Evolutionary conservation across 768 basidiomycete species (phyloP).

Genomic region (Asterophora parasitica): DNA sequence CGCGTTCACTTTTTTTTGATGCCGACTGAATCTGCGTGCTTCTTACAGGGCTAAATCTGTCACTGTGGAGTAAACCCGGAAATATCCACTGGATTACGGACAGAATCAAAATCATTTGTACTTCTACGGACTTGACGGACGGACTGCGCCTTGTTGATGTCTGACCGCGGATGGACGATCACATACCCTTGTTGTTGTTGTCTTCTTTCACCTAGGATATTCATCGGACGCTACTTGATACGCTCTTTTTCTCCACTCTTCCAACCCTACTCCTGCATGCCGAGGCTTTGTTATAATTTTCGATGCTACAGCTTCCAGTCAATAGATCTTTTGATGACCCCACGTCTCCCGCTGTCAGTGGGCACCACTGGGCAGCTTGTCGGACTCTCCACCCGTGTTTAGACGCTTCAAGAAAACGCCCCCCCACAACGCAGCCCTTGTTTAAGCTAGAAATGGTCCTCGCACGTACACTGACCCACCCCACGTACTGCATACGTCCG

Average conservation of each 20-base stretch:
- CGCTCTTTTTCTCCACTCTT: not conserved
- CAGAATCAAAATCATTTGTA: conserved; percentile 23
- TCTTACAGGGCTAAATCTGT: conserved; percentile 66
- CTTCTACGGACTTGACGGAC: conserved; percentile 17
- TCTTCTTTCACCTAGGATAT: not conserved
- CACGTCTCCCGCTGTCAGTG: not conserved
- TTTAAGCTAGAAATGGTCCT: no score
- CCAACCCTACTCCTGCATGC: not conserved
- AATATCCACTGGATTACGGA: conserved; percentile 9
- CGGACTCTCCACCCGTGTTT: no score
- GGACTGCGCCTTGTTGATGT: conserved; percentile 1
- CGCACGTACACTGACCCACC: no score
- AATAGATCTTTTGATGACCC: not conserved
- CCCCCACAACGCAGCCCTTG: no score
- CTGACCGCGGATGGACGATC: not conserved
- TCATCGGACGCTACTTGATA: not conserved
- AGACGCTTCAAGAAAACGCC: no score
- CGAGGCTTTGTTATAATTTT: not conserved
- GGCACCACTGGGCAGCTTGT: not conserved
- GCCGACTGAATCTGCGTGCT: conserved; percentile 6
- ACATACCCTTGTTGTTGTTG: conserved; percentile 2
- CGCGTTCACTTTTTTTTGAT: not conserved
- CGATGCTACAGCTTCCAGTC: not conserved
- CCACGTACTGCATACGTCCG: no score
- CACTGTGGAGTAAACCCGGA: conserved; percentile 57